Conservation (phyloP, 1,139 yeast species). For the Geotrichum histeridarum region DNA sequence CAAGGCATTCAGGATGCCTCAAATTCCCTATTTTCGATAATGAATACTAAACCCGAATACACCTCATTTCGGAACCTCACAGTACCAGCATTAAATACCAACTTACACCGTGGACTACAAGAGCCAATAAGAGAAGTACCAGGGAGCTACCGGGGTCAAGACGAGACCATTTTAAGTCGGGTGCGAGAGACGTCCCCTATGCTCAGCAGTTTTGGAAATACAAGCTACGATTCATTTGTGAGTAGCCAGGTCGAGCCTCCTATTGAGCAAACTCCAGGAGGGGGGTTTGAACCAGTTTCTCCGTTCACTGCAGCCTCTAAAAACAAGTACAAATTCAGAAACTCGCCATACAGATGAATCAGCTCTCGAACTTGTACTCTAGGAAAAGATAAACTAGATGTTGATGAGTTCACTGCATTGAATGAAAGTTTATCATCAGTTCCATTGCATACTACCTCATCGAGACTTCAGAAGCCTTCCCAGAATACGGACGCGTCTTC, state of each 20-base stretch:
- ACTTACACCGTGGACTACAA: background rate
- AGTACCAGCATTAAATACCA: background rate
- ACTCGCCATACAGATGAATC: background rate
- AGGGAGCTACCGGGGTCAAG: background rate
- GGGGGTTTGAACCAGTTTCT: constrained; percentile 14
- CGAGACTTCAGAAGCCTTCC: too few species aligned
- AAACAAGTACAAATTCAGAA: background rate
- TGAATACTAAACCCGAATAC: background rate
- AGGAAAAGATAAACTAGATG: too few species aligned
- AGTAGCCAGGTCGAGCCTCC: constrained; percentile 1
- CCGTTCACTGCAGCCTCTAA: constrained; percentile 19
- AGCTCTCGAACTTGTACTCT: too few species aligned
- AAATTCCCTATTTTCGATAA: background rate
- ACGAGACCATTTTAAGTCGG: background rate
- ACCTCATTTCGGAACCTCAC: background rate
- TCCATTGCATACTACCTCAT: too few species aligned
- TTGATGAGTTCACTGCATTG: too few species aligned
- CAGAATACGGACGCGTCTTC: too few species aligned
- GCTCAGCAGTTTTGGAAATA: background rate
- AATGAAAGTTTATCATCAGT: too few species aligned
- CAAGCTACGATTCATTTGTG: constrained; percentile 13
- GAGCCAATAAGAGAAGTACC: background rate
- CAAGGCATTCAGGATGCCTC: background rate
- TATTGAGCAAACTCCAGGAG: background rate
- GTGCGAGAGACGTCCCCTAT: background rate